Evolutionary conservation across 768 basidiomycete genomes (phyloP), one percentile per base, ranked within the genome.

Genomic region (Dacryopinax primogenitus): DNA sequence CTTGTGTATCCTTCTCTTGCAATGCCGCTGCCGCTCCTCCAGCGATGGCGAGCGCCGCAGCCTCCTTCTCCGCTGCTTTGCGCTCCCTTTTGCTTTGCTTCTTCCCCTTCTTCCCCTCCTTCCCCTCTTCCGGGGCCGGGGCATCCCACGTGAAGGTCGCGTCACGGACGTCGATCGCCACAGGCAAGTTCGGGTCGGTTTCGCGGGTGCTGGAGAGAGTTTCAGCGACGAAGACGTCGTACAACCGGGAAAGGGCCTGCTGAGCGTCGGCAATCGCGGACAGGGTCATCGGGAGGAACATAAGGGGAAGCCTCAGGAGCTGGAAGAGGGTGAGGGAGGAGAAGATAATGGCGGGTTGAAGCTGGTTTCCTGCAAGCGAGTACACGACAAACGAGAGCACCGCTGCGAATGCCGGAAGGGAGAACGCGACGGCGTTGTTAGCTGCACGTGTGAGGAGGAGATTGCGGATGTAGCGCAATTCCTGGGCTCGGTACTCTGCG

Each of bases 81-180:
- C 32, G 18, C 68, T 63, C 67, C 67, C 72, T 69, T 66, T 75
- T 77, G 35, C 70, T 72, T 37, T 78, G 76, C 70, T 78, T 78
- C 33, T 69, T 74, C 41, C 72, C 72, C 65, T 69, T 66, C 66
- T 75, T 71, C 1, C 64, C 66, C 36, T 70, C 77, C 32, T 76
- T 41, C 23, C 21, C 23, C 18, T 68, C 67, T 7, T 26, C 39
- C 6, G 74, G 74, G 0, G 86, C 84, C 0, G 87, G 83, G 2
- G 84, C 81, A 70, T 96, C 93, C 94, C 94, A 97, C 0, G 84
- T 84, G 76, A 95, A 95, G 12, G 84, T 81, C 3, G 84, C 92
- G 64, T 81, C 78, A 61, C 82, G 77, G 47, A 90, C 81, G 65
- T 81, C 79, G 63, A 96, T 70, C 1, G 91, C 94, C 33, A 77